phyloP scores from a whole-genome alignment of 2,329 filamentous ascomycete genomes.

The Beauveria australis region DNA sequence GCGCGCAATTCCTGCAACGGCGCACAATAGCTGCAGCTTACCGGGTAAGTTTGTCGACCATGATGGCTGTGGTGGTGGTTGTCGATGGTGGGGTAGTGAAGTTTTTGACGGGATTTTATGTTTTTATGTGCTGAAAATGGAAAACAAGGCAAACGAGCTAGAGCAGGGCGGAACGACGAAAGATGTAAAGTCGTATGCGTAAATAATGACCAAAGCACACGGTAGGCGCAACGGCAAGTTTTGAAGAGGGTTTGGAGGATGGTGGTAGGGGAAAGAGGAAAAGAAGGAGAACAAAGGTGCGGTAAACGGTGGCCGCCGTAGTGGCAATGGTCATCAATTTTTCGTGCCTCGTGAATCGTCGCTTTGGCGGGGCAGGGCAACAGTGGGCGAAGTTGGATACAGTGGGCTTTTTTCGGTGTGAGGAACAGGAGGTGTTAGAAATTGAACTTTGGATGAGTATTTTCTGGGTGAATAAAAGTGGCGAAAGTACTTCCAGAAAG shows the following conservation, averaged over 20 bases:
- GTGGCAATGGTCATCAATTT: slow-evolving; percentile 31
- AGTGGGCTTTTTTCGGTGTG: not conserved
- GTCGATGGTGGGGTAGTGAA: slow-evolving; percentile 14
- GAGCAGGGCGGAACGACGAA: not conserved
- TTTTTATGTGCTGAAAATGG: slow-evolving; percentile 1
- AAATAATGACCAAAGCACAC: slow-evolving; percentile 15
- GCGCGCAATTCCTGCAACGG: not conserved
- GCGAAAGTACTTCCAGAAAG: not conserved
- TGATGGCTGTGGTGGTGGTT: slow-evolving; percentile 28
- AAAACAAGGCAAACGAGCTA: not conserved
- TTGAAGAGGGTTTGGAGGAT: slow-evolving; percentile 8
- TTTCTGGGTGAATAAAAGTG: not conserved
- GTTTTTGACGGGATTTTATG: slow-evolving; percentile 13
- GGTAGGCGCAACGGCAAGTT: slow-evolving; percentile 15
- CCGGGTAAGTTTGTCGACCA: slow-evolving; percentile 94
- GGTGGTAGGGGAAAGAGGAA: slow-evolving; percentile 4
- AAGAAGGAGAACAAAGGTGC: slow-evolving; percentile 13
- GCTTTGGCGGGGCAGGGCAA: slow-evolving; percentile 24
- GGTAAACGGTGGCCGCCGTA: slow-evolving; percentile 14
- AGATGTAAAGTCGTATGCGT: not conserved
- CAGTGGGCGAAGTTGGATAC: not conserved
- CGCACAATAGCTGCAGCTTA: slow-evolving; percentile 37
- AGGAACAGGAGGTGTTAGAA: not conserved
- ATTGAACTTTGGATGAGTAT: not conserved
- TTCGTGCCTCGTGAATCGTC: slow-evolving; percentile 32